Conservation (phyloP, 345 rosid species). For the Euphorbia tirucalli region DNA sequence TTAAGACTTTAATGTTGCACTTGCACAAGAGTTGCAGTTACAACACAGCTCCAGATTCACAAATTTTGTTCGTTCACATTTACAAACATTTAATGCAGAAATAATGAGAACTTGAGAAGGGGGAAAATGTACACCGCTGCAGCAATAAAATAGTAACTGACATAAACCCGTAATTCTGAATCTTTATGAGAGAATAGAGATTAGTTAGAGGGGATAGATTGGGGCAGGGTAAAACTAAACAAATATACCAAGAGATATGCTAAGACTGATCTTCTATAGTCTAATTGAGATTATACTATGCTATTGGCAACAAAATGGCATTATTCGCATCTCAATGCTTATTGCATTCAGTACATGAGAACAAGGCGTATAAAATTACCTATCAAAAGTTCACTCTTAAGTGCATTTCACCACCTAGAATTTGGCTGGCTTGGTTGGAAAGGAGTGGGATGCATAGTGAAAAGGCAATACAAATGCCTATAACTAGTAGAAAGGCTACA, state of each 20-base stretch:
- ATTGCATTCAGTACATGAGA: background rate
- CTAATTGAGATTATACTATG: background rate
- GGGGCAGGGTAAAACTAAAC: background rate
- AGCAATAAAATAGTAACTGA: background rate
- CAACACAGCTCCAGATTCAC: background rate
- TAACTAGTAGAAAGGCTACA: background rate
- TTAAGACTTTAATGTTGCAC: background rate
- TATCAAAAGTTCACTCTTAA: background rate
- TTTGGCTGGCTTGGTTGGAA: background rate
- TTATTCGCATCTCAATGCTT: background rate
- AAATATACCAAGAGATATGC: too few relatives aligned
- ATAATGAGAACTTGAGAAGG: too few relatives aligned
- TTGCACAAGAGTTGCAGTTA: background rate
- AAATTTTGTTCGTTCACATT: background rate
- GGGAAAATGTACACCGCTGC: background rate
- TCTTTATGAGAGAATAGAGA: too few relatives aligned
- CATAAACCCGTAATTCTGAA: background rate
- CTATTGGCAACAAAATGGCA: background rate
- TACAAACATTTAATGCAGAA: background rate
- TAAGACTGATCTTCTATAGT: background rate
- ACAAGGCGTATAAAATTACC: background rate
- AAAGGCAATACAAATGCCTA: background rate
- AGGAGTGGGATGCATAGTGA: background rate
- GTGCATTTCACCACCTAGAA: background rate
- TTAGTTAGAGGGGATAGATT: background rate